Evolutionary conservation across 2,329 filamentous ascomycete species (phyloP).

Genomic region (Lachnellula willkommii): DNA sequence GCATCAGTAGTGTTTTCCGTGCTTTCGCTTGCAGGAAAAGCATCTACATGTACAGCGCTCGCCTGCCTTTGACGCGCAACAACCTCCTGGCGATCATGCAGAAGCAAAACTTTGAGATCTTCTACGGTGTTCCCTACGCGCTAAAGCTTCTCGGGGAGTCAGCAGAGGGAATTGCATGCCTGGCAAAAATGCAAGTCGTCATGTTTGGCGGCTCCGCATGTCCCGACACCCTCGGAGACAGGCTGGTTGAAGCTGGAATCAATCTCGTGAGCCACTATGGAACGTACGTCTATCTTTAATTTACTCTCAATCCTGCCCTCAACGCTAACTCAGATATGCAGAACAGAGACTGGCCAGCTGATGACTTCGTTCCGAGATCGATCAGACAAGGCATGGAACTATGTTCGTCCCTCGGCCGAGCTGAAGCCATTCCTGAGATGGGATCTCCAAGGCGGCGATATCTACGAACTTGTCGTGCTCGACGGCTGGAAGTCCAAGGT

Average conservation of each 20-base stretch:
- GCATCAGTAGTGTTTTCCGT: constrained; percentile 49
- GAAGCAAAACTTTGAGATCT: constrained; percentile 43
- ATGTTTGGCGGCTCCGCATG: constrained; percentile 54
- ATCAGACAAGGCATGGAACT: constrained; percentile 56
- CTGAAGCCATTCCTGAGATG: constrained; percentile 15
- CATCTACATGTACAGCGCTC: constrained; percentile 50
- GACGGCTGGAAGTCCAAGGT: constrained; percentile 37
- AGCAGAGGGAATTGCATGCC: constrained; percentile 44
- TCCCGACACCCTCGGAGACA: constrained; percentile 54
- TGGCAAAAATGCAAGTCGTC: constrained; percentile 46
- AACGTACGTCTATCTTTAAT: constrained; percentile 28
- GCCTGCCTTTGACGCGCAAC: constrained; percentile 48
- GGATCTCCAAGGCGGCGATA: constrained; percentile 28
- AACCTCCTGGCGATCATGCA: constrained; percentile 42
- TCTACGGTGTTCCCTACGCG: constrained; percentile 59
- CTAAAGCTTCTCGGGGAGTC: constrained; percentile 58
- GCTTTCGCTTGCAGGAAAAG: constrained; percentile 46
- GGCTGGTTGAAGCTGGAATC: constrained; percentile 47
- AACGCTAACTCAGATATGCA: too few species aligned
- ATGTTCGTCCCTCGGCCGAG: constrained; percentile 37
- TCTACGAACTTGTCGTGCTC: constrained; percentile 30
- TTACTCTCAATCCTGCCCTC: too few species aligned
- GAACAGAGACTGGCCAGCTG: constrained; percentile 55
- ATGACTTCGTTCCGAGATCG: constrained; percentile 48
- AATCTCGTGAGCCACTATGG: constrained; percentile 54